These are phyloP conservation scores for Epithele typhae DNA, from an alignment of 768 basidiomycete species.

Conservation along the genomic window DNA sequence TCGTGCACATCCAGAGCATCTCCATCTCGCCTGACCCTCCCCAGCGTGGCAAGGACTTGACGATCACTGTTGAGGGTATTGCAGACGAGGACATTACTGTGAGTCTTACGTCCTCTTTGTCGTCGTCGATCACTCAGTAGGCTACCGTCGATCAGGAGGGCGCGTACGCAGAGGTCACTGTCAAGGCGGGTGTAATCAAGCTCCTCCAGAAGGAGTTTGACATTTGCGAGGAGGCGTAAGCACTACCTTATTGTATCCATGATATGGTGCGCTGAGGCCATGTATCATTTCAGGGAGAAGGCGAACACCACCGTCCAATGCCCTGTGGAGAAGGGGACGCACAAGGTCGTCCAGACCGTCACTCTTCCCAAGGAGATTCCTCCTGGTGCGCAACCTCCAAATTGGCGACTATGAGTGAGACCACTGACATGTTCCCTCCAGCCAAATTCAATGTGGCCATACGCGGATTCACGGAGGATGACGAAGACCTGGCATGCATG, in stretches of 20 bases:
- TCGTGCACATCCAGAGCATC: conserved; percentile 68
- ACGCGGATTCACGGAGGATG: conserved; percentile 62
- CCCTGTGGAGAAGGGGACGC: conserved; percentile 69
- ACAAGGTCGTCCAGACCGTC: conserved; percentile 80
- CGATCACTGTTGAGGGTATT: conserved; percentile 70
- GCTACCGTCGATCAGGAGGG: conserved; percentile 58
- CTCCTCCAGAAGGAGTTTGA: conserved; percentile 82
- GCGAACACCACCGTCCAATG: conserved; percentile 78
- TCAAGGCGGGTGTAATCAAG: conserved; percentile 93
- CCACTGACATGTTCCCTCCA: conserved; percentile 28
- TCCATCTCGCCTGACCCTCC: conserved; percentile 83
- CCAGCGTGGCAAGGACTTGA: conserved; percentile 78
- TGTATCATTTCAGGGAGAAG: conserved; percentile 48
- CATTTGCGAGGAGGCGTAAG: conserved; percentile 92
- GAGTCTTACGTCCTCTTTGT: conserved; percentile 6
- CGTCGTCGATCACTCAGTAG: no score
- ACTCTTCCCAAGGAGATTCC: conserved; percentile 91
- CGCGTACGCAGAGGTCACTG: conserved; percentile 82
- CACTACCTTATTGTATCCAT: no score
- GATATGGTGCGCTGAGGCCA: no score
- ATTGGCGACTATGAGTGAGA: background rate
- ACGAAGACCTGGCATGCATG: conserved; percentile 77
- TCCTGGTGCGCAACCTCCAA: conserved; percentile 48
- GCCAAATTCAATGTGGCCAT: conserved; percentile 82
- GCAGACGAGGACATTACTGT: conserved; percentile 67